phyloP scores from a whole-genome alignment of 2,329 filamentous ascomycete genomes.

The Alternaria alternata region DNA sequence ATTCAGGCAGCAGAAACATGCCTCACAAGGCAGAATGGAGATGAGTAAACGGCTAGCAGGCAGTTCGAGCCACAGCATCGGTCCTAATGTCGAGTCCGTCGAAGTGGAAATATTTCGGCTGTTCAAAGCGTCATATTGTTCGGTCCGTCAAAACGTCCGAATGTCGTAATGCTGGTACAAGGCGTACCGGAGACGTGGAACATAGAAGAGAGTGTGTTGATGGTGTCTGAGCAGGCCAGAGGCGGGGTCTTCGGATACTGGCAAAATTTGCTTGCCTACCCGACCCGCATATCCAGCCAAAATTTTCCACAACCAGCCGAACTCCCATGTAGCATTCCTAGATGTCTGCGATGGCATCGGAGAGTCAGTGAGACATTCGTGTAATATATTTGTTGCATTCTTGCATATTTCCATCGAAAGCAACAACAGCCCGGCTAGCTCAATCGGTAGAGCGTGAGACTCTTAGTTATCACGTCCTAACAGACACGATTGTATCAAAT shows the following conservation, averaged over 20 bases:
- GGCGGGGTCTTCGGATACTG: slow-evolving; percentile 1
- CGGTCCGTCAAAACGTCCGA: background rate
- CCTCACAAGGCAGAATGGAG: slow-evolving; percentile 3
- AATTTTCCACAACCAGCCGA: background rate
- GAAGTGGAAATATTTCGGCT: background rate
- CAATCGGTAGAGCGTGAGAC: slow-evolving; percentile 55
- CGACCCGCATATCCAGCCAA: background rate
- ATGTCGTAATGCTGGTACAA: background rate
- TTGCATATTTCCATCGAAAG: background rate
- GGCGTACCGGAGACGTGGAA: background rate
- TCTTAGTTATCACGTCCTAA: slow-evolving; percentile 39
- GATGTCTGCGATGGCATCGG: too few species aligned
- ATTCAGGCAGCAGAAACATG: slow-evolving; percentile 3
- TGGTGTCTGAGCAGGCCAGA: background rate
- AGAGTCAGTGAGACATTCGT: background rate
- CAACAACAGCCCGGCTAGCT: slow-evolving; percentile 30
- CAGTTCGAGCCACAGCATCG: background rate
- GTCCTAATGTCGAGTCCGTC: background rate
- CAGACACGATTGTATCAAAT: slow-evolving; percentile 17
- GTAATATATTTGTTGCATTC: background rate
- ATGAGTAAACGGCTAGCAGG: background rate
- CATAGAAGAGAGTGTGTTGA: background rate
- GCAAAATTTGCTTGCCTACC: background rate
- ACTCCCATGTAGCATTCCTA: background rate
- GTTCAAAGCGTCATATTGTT: background rate